A percentile compares a stretch with the other conserved stretches of the same genome.
Conservation (phyloP, 306 rosid genomes). For the Nissolia schottii region DNA sequence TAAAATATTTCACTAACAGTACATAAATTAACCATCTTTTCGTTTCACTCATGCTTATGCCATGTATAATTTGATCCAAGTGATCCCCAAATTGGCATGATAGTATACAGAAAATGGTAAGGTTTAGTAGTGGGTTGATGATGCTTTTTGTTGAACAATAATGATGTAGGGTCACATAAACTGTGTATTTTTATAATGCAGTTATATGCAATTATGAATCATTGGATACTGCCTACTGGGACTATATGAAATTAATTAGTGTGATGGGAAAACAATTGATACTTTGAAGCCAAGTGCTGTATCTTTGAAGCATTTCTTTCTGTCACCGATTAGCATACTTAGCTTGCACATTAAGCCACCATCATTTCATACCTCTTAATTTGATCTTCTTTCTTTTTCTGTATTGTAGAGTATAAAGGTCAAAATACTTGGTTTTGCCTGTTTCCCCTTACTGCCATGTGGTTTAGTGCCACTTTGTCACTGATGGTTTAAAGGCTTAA, state of each 20-base stretch:
- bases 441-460: background rate
- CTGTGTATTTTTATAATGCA: slow-evolving; percentile 8
- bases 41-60: slow-evolving; percentile 16
- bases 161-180: slow-evolving; percentile 34
- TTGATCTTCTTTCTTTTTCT: background rate
- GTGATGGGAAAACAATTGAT: slow-evolving; percentile 23
- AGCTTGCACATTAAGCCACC: slow-evolving; percentile 57
- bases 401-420: background rate
- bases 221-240: slow-evolving; percentile 7
- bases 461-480: background rate
- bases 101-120: background rate
- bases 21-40: background rate
- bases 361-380: slow-evolving; percentile 48
- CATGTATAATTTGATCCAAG: background rate
- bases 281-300: slow-evolving; percentile 36
- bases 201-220: background rate
- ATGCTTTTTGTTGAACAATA: slow-evolving; percentile 16
- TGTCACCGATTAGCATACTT: slow-evolving; percentile 43
- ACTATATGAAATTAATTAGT: slow-evolving; percentile 3
- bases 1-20: background rate
- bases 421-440: background rate
- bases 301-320: slow-evolving; percentile 40
- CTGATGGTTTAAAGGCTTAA: background rate
- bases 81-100: background rate
- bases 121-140: slow-evolving; percentile 36